Evolutionary conservation across 1,284 basidiomycete genomes (phyloP).

Genomic region (Microbotryum lychnidis-dioicae): DNA sequence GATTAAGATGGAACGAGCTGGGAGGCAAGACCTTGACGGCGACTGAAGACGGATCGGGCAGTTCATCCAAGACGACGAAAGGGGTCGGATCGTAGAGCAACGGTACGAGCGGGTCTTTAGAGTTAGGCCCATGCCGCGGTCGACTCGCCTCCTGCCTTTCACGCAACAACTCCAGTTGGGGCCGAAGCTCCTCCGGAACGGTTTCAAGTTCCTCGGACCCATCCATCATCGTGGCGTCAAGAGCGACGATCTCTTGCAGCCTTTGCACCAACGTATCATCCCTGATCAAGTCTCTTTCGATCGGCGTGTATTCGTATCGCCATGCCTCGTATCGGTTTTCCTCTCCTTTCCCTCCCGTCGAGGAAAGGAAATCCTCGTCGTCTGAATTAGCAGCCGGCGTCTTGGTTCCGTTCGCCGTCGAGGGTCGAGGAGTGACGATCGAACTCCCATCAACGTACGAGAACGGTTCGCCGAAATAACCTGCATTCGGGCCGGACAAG

Average conservation of each 20-base stretch:
- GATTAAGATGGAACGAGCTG: constrained; percentile 16
- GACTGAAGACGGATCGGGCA: constrained; percentile 17
- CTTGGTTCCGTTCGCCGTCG: no score
- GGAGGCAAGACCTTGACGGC: constrained; percentile 21
- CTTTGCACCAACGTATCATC: constrained; percentile 1
- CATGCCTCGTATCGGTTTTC: constrained; percentile 35
- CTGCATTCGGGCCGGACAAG: no score
- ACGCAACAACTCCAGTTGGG: no score
- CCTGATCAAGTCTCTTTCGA: constrained; percentile 18
- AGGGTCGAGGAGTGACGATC: no score
- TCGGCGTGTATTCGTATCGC: constrained; percentile 36
- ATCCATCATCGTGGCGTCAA: constrained; percentile 2
- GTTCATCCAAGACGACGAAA: constrained; percentile 13
- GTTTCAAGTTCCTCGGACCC: not conserved
- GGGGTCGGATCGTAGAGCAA: constrained; percentile 18
- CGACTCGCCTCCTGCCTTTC: not conserved
- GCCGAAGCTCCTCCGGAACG: not conserved
- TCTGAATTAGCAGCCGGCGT: not conserved
- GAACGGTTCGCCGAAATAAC: no score
- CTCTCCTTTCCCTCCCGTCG: not conserved
- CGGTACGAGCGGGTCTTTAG: constrained; percentile 15
- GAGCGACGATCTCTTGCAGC: not conserved
- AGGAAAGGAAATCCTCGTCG: constrained; percentile 16
- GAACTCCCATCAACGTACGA: no score
- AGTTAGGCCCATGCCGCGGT: not conserved